Evolutionary conservation across 2,329 filamentous ascomycete species (phyloP), one percentile per base, ranked within the genome.

Genomic region (Trichoderma sp.): DNA sequence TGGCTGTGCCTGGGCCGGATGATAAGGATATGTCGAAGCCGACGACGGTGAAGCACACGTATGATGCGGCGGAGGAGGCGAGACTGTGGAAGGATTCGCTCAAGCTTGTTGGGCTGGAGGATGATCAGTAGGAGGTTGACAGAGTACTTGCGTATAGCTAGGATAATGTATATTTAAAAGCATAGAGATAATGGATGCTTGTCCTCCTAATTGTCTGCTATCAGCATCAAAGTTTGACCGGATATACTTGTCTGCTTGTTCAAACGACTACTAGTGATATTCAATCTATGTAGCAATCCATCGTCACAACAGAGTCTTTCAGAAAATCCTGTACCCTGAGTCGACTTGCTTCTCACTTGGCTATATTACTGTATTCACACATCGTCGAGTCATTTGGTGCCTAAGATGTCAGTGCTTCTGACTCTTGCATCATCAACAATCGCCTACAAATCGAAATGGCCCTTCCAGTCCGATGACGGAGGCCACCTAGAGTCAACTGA

Each of bases 71-170:
- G 56, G 82, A 79, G 16, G 85, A 85, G 78, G 79, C 79, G 62
- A 83, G 77, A 78, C 77, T 89, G 41, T 88, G 87, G 86, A 81
- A 80, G 68, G 63, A 76, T 35, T 76, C 74, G 14, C 12, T 75
- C 21, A 77, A 71, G 69, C n/a, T 77, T 21, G 73, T 76, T 41
- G 73, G 67, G 0, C 2, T 76, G 64, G 73, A 56, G 18, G 62
- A 67, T 67, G 65, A 64, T 21, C 21, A 71, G 21, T 75, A 72
- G 29, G 6, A n/a, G 53, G 27, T 53, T 27, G 27, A 33, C 7
- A 16, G 16, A n/a, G 0, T 45, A 29, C 11, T 68, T 18, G 50
- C 21, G 7, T 71, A 1, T 7, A 9, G 6, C 7, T 5, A 50
- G 35, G 27, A 3, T 29, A 6, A 50, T 71, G 12, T 50, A 21